These are phyloP conservation scores for Citrus inodora DNA, from an alignment of 345 rosid species.

Conservation along the genomic window DNA sequence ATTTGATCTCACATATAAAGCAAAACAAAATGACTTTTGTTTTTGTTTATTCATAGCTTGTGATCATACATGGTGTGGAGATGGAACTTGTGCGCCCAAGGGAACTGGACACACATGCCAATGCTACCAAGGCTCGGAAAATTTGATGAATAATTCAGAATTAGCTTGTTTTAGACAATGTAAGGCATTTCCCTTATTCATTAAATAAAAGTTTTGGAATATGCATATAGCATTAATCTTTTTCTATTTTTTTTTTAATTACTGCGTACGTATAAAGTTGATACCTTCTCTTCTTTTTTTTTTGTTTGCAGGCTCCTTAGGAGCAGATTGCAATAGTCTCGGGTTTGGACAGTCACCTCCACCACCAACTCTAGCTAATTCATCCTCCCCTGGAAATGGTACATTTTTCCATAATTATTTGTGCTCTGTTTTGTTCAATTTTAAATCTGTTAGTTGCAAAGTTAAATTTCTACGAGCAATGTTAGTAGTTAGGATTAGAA, in stretches of 20 bases:
- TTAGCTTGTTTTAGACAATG: slow-evolving; percentile 32
- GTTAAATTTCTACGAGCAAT: too few relatives aligned
- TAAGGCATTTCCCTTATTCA: slow-evolving; percentile 12
- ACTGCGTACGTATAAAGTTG: background rate
- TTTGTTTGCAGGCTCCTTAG: slow-evolving; percentile 9
- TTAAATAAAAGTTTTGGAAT: too few relatives aligned
- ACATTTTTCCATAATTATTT: background rate
- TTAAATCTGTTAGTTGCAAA: too few relatives aligned
- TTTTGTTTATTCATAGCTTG: slow-evolving; percentile 22
- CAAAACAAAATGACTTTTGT: background rate
- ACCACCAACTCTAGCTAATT: background rate
- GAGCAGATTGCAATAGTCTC: slow-evolving; percentile 15
- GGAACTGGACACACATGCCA: slow-evolving; percentile 29
- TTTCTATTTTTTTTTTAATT: too few relatives aligned
- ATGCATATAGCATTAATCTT: too few relatives aligned
- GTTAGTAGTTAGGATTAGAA: too few relatives aligned
- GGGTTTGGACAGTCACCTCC: background rate
- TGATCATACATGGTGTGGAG: slow-evolving; percentile 33
- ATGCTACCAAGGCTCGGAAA: slow-evolving; percentile 29
- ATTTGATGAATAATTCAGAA: slow-evolving; percentile 12
- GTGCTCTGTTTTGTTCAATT: background rate
- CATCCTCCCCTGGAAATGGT: slow-evolving; percentile 7
- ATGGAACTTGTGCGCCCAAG: slow-evolving; percentile 34
- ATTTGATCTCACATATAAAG: too few relatives aligned
- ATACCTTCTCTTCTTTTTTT: background rate